These are phyloP conservation scores for Boletus vinaceobasis DNA, from an alignment of 768 basidiomycete genomes.

Conservation along the genomic window DNA sequence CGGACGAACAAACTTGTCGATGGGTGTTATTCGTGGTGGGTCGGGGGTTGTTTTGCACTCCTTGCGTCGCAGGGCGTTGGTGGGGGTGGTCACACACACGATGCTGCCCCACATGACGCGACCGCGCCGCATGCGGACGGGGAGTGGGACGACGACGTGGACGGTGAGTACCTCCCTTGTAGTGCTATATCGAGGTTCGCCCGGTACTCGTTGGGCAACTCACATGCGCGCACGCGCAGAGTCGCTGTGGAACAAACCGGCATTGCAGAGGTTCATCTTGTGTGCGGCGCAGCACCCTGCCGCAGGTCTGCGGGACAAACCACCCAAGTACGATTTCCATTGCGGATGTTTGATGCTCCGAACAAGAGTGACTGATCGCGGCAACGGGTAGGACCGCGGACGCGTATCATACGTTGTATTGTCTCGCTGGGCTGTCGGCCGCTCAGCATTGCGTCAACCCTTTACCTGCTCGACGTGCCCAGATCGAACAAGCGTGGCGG, in stretches of 20 bases:
- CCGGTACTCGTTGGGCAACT: neutral
- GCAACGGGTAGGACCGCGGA: conserved; percentile 63
- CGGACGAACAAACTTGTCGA: conserved; percentile 98
- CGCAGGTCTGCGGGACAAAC: conserved; percentile 92
- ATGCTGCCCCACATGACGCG: neutral
- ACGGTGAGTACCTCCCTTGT: conserved; percentile 43
- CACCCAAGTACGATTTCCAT: conserved; percentile 69
- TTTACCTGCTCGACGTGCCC: conserved; percentile 35
- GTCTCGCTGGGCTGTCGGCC: conserved; percentile 82
- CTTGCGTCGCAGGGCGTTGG: conserved; percentile 57
- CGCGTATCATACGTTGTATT: conserved; percentile 93
- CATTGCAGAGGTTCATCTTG: conserved; percentile 84
- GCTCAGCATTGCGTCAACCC: conserved; percentile 78
- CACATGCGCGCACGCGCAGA: conserved; percentile 26
- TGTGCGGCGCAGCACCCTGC: conserved; percentile 81
- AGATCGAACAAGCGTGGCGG: conserved; percentile 40
- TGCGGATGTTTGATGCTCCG: neutral
- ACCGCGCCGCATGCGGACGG: conserved; percentile 29
- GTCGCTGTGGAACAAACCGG: conserved; percentile 54
- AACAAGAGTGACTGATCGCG: neutral
- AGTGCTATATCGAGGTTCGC: neutral
- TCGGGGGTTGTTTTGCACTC: conserved; percentile 81
- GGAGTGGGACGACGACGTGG: conserved; percentile 70
- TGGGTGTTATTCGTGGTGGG: conserved; percentile 99
- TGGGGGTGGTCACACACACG: conserved; percentile 14